Conservation (phyloP, 2,329 filamentous ascomycete species). For the Neopestalotiopsis clavispora region DNA sequence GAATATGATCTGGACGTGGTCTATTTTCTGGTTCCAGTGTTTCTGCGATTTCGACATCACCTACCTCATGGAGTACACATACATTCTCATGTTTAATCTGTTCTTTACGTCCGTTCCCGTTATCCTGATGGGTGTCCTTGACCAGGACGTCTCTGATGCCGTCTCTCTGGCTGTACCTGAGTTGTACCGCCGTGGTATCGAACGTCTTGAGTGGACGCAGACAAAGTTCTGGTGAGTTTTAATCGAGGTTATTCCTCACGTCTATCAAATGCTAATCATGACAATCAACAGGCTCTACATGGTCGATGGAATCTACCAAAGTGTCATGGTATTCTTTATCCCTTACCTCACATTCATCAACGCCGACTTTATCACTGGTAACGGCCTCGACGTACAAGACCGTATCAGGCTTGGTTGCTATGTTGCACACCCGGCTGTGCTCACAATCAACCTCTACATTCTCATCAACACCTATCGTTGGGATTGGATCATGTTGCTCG, state of each 20-base stretch:
- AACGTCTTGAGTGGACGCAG: conserved; percentile 95
- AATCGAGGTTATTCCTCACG: background rate
- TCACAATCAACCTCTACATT: conserved; percentile 93
- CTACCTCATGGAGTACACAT: conserved; percentile 97
- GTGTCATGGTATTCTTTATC: conserved; percentile 90
- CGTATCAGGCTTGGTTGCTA: conserved; percentile 85
- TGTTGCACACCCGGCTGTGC: conserved; percentile 80
- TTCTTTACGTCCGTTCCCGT: conserved; percentile 95
- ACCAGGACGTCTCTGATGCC: conserved; percentile 94
- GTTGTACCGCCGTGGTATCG: conserved; percentile 92
- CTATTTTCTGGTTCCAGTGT: conserved; percentile 97
- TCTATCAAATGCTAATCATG: conserved; percentile 32
- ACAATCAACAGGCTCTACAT: conserved; percentile 76
- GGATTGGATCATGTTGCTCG: conserved; percentile 93
- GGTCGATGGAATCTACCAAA: conserved; percentile 93
- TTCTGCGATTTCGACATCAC: conserved; percentile 96
- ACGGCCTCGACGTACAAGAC: conserved; percentile 78
- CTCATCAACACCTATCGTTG: conserved; percentile 96
- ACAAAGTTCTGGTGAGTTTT: conserved; percentile 86
- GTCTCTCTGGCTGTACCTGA: conserved; percentile 95
- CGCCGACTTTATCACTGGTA: conserved; percentile 71
- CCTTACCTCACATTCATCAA: conserved; percentile 79
- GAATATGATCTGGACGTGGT: conserved; percentile 97
- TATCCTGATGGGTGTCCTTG: conserved; percentile 93
- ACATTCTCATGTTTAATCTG: conserved; percentile 95